These are phyloP conservation scores for Podaxis sp. DNA, from an alignment of 768 basidiomycete genomes.

Conservation along the genomic window DNA sequence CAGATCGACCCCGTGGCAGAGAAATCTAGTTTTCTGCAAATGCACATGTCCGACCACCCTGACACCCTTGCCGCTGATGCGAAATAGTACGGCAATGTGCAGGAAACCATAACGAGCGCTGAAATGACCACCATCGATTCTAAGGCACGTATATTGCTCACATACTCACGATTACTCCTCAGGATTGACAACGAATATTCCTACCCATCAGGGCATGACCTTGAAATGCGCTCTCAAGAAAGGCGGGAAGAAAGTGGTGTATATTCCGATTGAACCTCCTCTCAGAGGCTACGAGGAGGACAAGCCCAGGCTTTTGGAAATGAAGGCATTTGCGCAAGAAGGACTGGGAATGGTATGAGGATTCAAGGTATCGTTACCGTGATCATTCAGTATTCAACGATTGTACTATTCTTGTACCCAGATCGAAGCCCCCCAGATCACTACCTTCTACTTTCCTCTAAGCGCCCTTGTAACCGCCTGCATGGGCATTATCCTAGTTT, in stretches of 20 bases:
- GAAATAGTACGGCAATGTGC: conserved; percentile 69
- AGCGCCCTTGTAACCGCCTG: not conserved
- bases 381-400: no score
- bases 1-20: conserved; percentile 66
- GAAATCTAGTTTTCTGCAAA: conserved; percentile 72
- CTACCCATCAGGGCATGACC: conserved; percentile 57
- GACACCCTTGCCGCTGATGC: conserved; percentile 85
- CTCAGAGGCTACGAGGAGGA: conserved; percentile 77
- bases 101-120: conserved; percentile 57
- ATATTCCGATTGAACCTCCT: conserved; percentile 68
- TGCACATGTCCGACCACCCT: conserved; percentile 84
- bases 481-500: not conserved
- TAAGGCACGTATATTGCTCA: conserved; percentile 43
- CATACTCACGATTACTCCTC: not conserved
- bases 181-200: not conserved
- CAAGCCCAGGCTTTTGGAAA: conserved; percentile 75
- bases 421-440: conserved; percentile 65
- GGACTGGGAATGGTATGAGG: conserved; percentile 71
- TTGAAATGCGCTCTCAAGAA: conserved; percentile 59
- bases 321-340: conserved; percentile 82
- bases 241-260: conserved; percentile 46
- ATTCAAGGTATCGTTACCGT: no score
- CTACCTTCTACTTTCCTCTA: conserved; percentile 52
- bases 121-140: conserved; percentile 70
- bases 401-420: conserved; percentile 20